Evolutionary conservation across 192 early-diverging fungal genomes (phyloP).

Genomic region (Anaeromyces robustus): DNA sequence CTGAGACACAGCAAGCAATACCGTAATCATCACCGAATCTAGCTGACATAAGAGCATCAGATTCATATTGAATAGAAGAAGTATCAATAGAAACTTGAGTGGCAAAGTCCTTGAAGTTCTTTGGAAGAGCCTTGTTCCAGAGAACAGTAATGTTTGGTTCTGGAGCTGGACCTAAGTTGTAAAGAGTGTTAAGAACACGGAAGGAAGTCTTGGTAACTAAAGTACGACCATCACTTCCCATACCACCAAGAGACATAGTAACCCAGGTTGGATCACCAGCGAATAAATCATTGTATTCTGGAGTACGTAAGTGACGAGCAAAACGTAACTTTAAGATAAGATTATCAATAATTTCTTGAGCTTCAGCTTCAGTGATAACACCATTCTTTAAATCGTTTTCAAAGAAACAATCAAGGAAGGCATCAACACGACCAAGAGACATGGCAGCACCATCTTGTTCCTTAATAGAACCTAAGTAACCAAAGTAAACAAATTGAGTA

Average conservation of each 20-base stretch:
- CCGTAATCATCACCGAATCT: constrained; percentile 11
- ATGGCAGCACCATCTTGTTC: constrained; percentile 11
- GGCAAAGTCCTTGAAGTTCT: constrained; percentile 5
- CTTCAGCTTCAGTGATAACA: constrained; percentile 1
- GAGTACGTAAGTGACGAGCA: too few relatives aligned
- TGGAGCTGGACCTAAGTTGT: constrained; percentile 9
- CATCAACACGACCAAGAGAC: constrained; percentile 1
- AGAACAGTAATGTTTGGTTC: constrained; percentile 11
- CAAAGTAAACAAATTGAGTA: constrained; percentile 8
- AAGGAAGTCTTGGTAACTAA: constrained; percentile 9
- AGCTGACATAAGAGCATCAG: constrained; percentile 8
- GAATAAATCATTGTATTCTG: too few relatives aligned
- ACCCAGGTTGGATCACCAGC: too few relatives aligned
- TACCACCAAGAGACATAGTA: constrained; percentile 6
- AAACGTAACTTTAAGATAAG: constrained; percentile 1
- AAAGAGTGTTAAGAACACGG: constrained; percentile 9
- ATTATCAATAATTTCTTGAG: too few relatives aligned
- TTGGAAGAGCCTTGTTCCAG: constrained; percentile 7
- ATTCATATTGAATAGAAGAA: constrained; percentile 8
- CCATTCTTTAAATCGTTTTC: constrained; percentile 7
- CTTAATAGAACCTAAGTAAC: constrained; percentile 10
- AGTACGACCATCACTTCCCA: constrained; percentile 6
- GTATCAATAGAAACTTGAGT: constrained; percentile 9
- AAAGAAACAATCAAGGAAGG: constrained; percentile 7
- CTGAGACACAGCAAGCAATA: constrained; percentile 12